Evolutionary conservation across 371 early-diverging fungal genomes (phyloP).

Genomic region (Circinella minor): DNA sequence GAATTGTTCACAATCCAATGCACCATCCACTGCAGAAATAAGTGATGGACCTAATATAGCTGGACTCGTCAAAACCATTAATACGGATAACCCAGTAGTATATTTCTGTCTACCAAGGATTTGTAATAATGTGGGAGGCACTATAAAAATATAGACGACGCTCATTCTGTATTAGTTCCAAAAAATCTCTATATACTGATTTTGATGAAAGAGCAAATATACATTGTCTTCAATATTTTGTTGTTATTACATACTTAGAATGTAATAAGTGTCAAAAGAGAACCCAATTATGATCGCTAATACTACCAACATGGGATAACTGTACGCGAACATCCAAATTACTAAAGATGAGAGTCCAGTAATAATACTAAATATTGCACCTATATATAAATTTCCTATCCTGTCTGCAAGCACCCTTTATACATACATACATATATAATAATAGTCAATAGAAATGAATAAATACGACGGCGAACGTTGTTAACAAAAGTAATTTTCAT

Average conservation of each 20-base stretch:
- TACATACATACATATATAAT: too few species aligned
- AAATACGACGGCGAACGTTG: too few species aligned
- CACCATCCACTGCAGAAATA: not conserved
- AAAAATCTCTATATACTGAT: too few species aligned
- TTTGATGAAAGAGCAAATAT: too few species aligned
- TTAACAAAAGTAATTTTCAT: too few species aligned
- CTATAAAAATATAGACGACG: not conserved
- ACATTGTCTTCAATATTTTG: too few species aligned
- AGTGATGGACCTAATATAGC: not conserved
- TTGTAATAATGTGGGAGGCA: not conserved
- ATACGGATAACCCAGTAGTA: not conserved
- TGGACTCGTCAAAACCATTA: constrained; percentile 7
- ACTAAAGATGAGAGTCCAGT: constrained; percentile 36
- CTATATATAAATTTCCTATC: constrained; percentile 47
- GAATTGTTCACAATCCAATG: constrained; percentile 3
- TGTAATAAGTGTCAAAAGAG: constrained; percentile 43
- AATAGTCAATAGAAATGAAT: too few species aligned
- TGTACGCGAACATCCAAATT: constrained; percentile 54
- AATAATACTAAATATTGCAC: constrained; percentile 34
- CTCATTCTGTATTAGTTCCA: too few species aligned
- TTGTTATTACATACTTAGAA: constrained; percentile 12
- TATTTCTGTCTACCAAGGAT: not conserved
- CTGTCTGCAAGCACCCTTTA: constrained; percentile 44
- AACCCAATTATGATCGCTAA: constrained; percentile 45
- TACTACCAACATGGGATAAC: constrained; percentile 37